Evolutionary conservation across 2,329 filamentous ascomycete species (phyloP), one percentile per base, ranked within the genome.

Genomic region (Immersiporthe knoxdaviesiana): DNA sequence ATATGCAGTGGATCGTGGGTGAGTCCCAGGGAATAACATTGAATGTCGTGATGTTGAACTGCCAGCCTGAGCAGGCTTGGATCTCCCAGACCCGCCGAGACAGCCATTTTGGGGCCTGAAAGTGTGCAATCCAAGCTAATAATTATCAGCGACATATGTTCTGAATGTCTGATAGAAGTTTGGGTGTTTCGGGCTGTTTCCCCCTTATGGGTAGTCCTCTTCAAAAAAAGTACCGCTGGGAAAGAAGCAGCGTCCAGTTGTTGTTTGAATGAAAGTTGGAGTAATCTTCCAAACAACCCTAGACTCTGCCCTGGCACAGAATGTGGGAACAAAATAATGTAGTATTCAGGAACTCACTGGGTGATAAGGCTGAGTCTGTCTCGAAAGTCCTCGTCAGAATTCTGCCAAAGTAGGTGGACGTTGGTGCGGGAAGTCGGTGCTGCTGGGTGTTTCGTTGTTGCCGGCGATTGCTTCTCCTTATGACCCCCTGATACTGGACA

Each of bases 11-110:
- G 16, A 66, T 27, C 27, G 18, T 27, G 1, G 54, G 65, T 12
- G 65, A 60, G 54, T 66, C 30, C 0, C 5, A 1, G 2, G 65
- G 65, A 7, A 66, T 30, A 18, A 61, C 16, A 10, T 66, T 66
- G 27, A 56, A 61, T 2, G 39, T 61, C 8, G 30, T 21, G 37
- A 66, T 32, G 14, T 4, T 39, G 8, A 4, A 41, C 21, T 66
- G 39, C 65, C 65, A 66, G 39, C 65, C 65, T 52, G 41, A 60
- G 56, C 65, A 66, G 10, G 56, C 65, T 7, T 30, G 52, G 41
- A 66, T 58, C 16, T 66, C 41, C 65, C 56, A 66, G 1, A 60
- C 39, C 37, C 30, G 59, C 21, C 14, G 54, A 12, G 30, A 66
- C 12, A 66, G 54, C 65, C 65, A 66, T 3, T 27, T 61, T 3